phyloP scores from a whole-genome alignment of 169 alveolate genomes.

The Eimeria necatrix region DNA sequence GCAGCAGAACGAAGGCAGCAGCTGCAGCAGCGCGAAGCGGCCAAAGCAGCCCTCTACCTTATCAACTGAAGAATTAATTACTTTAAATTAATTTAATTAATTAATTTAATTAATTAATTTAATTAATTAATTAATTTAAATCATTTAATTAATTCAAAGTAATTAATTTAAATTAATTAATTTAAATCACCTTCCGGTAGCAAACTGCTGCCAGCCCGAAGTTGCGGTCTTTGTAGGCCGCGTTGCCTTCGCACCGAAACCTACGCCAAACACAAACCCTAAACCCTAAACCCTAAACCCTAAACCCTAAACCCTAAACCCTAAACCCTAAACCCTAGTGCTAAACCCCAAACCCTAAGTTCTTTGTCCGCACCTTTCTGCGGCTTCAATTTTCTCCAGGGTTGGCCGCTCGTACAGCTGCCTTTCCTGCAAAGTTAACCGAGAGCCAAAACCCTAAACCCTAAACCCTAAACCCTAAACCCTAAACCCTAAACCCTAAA shows the following conservation, averaged over 20 bases:
- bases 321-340: neutral
- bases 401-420: slow-evolving; percentile 80
- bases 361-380: slow-evolving; percentile 37
- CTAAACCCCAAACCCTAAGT: neutral
- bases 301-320: neutral
- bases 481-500: too few species aligned
- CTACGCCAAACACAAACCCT: slow-evolving; percentile 15
- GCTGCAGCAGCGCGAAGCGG: neutral
- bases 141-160: too few species aligned
- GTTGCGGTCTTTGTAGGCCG: slow-evolving; percentile 63
- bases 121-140: too few species aligned
- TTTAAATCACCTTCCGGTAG: slow-evolving; percentile 78
- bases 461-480: too few species aligned
- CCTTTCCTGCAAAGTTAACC: slow-evolving; percentile 71
- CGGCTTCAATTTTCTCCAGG: slow-evolving; percentile 78
- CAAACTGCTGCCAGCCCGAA: slow-evolving; percentile 79
- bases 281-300: neutral
- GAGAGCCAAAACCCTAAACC: too few species aligned
- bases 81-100: too few species aligned
- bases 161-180: too few species aligned
- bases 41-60: neutral
- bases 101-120: too few species aligned
- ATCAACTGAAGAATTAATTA: neutral
- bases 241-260: slow-evolving; percentile 77
- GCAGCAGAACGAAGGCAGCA: neutral